phyloP scores from a whole-genome alignment of 1,139 yeast genomes.

The Saccharomyces hybrid region DNA sequence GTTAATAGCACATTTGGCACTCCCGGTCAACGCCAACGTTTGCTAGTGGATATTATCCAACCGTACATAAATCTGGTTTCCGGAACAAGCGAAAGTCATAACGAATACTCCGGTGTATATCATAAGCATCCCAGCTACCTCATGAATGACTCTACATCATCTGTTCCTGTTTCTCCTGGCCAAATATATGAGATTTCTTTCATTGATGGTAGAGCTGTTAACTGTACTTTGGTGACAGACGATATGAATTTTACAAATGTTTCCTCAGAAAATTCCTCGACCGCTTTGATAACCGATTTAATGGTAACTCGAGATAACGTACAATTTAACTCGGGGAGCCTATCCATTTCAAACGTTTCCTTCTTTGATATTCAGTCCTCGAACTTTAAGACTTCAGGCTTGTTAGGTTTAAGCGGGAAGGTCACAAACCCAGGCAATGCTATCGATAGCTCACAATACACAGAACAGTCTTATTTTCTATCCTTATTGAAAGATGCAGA shows the following conservation, averaged over 20 bases:
- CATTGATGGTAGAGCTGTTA: conserved; percentile 16
- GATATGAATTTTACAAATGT: conserved; percentile 14
- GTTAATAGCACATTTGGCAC: conserved; percentile 34
- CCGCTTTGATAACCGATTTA: neutral
- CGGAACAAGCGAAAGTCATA: conserved; percentile 22
- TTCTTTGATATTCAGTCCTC: conserved; percentile 37
- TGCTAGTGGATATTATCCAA: conserved; percentile 37
- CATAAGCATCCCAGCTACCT: conserved; percentile 13
- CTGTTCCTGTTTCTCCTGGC: conserved; percentile 7
- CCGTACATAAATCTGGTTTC: conserved; percentile 39
- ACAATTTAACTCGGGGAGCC: neutral
- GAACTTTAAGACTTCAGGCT: conserved; percentile 40
- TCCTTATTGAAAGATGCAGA: conserved; percentile 32
- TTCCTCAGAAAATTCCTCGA: neutral
- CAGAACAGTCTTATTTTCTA: conserved; percentile 38
- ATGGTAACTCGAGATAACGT: conserved; percentile 2
- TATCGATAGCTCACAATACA: conserved; percentile 19
- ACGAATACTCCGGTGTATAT: conserved; percentile 11
- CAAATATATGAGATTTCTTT: conserved; percentile 13
- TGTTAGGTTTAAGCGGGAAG: conserved; percentile 49
- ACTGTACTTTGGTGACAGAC: conserved; percentile 22
- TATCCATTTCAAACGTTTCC: conserved; percentile 17
- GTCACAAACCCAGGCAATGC: conserved; percentile 10
- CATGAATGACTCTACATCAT: conserved; percentile 15
- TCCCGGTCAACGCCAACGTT: conserved; percentile 30